Evolutionary conservation across 1,284 basidiomycete genomes (phyloP).

Genomic region (Cutaneotrichosporon sp.): DNA sequence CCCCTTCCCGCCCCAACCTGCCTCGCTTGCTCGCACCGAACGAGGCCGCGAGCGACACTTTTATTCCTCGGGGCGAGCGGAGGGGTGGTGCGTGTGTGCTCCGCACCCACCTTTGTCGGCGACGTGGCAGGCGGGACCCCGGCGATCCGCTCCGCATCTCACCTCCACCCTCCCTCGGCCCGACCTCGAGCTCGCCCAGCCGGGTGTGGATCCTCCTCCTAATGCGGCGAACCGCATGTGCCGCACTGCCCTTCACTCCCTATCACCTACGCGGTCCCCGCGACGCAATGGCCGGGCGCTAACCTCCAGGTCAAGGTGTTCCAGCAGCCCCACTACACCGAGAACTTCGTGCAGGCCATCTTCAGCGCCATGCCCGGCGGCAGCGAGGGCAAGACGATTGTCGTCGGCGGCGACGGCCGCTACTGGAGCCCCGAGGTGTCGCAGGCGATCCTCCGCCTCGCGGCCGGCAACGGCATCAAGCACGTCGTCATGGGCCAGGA

Average conservation of each 20-base stretch:
- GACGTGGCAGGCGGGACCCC: neutral
- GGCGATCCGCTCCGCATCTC: neutral
- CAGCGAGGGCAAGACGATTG: constrained; percentile 70
- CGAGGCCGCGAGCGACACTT: neutral
- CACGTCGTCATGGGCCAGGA: constrained; percentile 89
- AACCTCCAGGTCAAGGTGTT: constrained; percentile 28
- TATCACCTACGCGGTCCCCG: neutral
- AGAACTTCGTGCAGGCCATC: constrained; percentile 97
- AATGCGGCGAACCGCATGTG: neutral
- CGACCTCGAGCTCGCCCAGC: neutral
- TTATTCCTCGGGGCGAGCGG: neutral
- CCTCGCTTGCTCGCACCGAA: neutral
- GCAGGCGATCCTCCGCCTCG: constrained; percentile 87
- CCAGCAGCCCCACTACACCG: constrained; percentile 82
- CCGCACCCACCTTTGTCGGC: neutral
- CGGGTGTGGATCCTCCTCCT: neutral
- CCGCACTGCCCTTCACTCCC: neutral
- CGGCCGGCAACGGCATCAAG: constrained; percentile 84
- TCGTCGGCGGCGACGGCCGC: constrained; percentile 96
- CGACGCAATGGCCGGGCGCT: neutral
- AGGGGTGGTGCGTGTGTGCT: neutral
- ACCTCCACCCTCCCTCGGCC: neutral
- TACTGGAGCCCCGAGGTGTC: constrained; percentile 85
- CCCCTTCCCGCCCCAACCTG: neutral
- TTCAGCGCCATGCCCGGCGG: constrained; percentile 85